Evolutionary conservation across 2,329 filamentous ascomycete species (phyloP).

Genomic region (Chaetomium sp.): DNA sequence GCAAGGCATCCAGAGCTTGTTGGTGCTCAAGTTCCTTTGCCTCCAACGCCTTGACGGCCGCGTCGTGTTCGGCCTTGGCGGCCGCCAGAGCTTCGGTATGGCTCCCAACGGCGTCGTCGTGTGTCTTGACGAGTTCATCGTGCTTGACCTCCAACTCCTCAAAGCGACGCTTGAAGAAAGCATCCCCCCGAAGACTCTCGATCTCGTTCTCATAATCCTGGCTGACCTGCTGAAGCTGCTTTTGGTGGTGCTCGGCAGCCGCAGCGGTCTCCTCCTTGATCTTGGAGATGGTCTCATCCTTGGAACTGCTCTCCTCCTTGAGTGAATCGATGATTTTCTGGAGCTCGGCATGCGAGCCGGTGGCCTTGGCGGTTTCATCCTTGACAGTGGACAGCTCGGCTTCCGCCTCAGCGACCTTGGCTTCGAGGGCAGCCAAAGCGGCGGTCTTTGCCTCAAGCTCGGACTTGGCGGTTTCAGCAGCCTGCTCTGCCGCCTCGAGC

Average conservation of each 20-base stretch:
- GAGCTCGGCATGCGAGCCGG: slow-evolving; percentile 42
- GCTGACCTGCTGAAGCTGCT: slow-evolving; percentile 52
- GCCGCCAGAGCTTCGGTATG: slow-evolving; percentile 39
- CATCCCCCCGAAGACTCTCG: slow-evolving; percentile 55
- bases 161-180: slow-evolving; percentile 58
- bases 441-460: slow-evolving; percentile 39
- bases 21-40: slow-evolving; percentile 48
- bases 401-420: slow-evolving; percentile 38
- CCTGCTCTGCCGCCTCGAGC: slow-evolving; percentile 42
- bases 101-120: slow-evolving; percentile 31
- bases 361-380: slow-evolving; percentile 36
- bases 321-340: slow-evolving; percentile 44
- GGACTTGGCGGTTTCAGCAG: slow-evolving; percentile 36
- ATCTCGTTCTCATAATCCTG: slow-evolving; percentile 60
- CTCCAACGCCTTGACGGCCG: slow-evolving; percentile 41
- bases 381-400: slow-evolving; percentile 41
- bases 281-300: slow-evolving; percentile 44
- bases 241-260: slow-evolving; percentile 44
- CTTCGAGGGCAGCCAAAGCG: slow-evolving; percentile 35
- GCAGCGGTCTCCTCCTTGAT: slow-evolving; percentile 43
- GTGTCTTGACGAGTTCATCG: slow-evolving; percentile 37
- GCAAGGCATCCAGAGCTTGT: slow-evolving; percentile 48
- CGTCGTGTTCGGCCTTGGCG: slow-evolving; percentile 38
- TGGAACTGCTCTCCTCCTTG: slow-evolving; percentile 27
- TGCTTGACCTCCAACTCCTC: slow-evolving; percentile 54